Evolutionary conservation across 768 basidiomycete genomes (phyloP).

Genomic region (Lactifluus echinatus): DNA sequence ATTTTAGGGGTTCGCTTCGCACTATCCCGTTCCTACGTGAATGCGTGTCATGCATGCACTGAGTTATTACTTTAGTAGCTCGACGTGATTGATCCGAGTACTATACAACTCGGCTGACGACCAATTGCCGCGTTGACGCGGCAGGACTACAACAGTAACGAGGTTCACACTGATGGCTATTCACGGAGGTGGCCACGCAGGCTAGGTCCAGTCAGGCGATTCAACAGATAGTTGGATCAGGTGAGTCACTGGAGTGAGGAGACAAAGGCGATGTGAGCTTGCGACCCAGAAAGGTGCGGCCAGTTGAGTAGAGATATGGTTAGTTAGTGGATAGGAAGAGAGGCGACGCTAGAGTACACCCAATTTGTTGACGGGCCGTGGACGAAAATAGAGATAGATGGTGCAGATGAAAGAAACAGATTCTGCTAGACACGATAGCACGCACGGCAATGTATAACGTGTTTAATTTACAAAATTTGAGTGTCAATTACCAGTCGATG

Average conservation of each 20-base stretch:
- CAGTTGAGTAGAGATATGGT: slow-evolving; percentile 46
- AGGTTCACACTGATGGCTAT: slow-evolving; percentile 60
- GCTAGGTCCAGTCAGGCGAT: slow-evolving; percentile 60
- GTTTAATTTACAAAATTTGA: background rate
- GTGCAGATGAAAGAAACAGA: too few relatives aligned
- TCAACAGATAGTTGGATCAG: slow-evolving; percentile 52
- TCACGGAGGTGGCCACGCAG: slow-evolving; percentile 59
- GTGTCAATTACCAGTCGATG: background rate
- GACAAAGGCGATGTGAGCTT: slow-evolving; percentile 45
- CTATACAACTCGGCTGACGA: slow-evolving; percentile 79
- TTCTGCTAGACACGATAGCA: too few relatives aligned
- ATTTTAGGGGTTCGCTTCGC: slow-evolving; percentile 51
- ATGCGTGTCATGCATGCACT: slow-evolving; percentile 41
- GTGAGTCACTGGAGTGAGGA: slow-evolving; percentile 69
- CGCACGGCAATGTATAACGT: slow-evolving; percentile 39
- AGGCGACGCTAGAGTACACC: slow-evolving; percentile 41
- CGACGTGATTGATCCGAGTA: too few relatives aligned
- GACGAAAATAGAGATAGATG: background rate
- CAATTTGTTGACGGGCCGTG: background rate
- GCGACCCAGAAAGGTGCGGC: slow-evolving; percentile 27
- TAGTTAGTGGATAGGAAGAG: slow-evolving; percentile 39
- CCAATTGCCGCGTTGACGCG: slow-evolving; percentile 68
- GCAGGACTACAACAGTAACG: slow-evolving; percentile 41
- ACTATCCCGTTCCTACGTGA: slow-evolving; percentile 41
- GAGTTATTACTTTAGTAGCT: too few relatives aligned